Percentiles rank a stretch among this genome's conserved stretches.
Conservation (phyloP, 345 rosid species). For the Populus ilicifolia region DNA sequence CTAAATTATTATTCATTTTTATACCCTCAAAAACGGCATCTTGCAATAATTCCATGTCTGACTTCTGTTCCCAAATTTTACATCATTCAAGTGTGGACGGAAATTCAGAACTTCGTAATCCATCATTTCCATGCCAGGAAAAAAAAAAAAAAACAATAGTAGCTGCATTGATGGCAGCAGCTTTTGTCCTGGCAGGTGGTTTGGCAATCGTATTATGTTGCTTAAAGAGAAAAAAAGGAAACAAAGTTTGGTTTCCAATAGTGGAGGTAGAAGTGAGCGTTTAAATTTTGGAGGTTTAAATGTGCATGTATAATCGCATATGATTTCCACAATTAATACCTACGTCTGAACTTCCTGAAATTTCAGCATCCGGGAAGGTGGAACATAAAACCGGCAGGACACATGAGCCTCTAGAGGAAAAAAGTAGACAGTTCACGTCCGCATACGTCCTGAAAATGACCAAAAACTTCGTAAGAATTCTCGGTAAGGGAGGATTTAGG, state of each 20-base stretch:
- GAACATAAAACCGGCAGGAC: not conserved
- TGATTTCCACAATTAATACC: not conserved
- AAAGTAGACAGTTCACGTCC: constrained; percentile 29
- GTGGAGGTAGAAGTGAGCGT: too few relatives aligned
- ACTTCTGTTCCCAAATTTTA: too few relatives aligned
- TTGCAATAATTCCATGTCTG: too few relatives aligned
- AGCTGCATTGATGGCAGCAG: constrained; percentile 21
- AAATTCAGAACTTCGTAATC: constrained; percentile 29
- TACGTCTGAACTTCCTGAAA: not conserved
- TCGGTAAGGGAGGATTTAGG: constrained; percentile 59
- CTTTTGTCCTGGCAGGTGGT: constrained; percentile 21
- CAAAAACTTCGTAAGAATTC: constrained; percentile 35
- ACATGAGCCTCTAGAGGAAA: constrained; percentile 5
- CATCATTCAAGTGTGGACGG: constrained; percentile 17
- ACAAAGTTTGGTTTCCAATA: not conserved
- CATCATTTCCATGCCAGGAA: constrained; percentile 13
- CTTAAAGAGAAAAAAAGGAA: constrained; percentile 21
- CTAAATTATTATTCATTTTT: too few relatives aligned
- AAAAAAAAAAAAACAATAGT: constrained; percentile 23
- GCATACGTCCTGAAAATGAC: constrained; percentile 36
- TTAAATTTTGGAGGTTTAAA: too few relatives aligned
- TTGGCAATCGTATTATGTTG: constrained; percentile 17
- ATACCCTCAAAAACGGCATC: too few relatives aligned
- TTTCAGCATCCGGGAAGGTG: not conserved
- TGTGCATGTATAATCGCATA: not conserved